These are phyloP conservation scores for Hydrangea macrophylla DNA, from an alignment of 148 eudicot species.

Conservation along the genomic window DNA sequence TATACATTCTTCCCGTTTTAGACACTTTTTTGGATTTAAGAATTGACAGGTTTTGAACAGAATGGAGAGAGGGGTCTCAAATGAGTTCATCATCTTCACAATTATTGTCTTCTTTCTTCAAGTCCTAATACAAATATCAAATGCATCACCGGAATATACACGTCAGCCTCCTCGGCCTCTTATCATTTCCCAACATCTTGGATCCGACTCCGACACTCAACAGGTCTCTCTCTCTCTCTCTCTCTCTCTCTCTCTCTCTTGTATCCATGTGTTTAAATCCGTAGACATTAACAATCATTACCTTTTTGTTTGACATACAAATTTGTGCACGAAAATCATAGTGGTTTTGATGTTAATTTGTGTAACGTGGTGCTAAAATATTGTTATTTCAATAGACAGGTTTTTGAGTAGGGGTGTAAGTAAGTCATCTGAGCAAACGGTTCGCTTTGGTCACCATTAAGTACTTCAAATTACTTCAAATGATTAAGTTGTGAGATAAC, in stretches of 20 bases:
- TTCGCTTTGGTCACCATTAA: too few species aligned
- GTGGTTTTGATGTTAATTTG: too few species aligned
- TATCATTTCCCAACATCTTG: constrained; percentile 29
- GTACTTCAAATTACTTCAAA: too few species aligned
- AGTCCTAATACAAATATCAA: background rate
- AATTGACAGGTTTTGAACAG: constrained; percentile 14
- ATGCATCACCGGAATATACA: constrained; percentile 28
- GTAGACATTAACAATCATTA: background rate
- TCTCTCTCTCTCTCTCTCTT: too few species aligned
- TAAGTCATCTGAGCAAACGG: too few species aligned
- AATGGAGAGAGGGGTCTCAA: constrained; percentile 20
- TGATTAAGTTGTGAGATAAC: too few species aligned
- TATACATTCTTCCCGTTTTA: background rate
- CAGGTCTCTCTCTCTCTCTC: constrained; percentile 33
- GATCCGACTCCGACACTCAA: constrained; percentile 48
- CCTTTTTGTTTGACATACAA: background rate
- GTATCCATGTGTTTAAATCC: too few species aligned
- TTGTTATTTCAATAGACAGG: too few species aligned
- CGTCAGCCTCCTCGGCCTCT: constrained; percentile 44
- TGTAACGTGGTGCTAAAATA: too few species aligned
- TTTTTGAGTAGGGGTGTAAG: too few species aligned
- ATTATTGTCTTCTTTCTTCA: too few species aligned
- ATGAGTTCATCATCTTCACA: constrained; percentile 8
- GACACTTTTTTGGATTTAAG: background rate
- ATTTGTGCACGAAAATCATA: too few species aligned